Conservation (phyloP, 371 early-diverging fungal genomes). For the Saksenaea oblongispora region DNA sequence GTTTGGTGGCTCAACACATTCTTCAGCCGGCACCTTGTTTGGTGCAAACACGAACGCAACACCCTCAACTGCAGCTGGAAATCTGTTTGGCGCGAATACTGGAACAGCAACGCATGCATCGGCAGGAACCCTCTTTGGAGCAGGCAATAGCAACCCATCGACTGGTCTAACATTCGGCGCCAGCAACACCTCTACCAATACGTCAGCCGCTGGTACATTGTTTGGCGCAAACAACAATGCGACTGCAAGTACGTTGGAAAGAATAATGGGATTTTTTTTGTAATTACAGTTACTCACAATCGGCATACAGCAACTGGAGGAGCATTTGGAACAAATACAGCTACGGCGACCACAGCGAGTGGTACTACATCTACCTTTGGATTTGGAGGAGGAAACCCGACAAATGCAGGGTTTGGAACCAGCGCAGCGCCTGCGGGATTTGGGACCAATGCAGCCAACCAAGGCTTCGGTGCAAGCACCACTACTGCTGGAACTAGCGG, state of each 20-base stretch:
- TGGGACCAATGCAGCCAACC: no score
- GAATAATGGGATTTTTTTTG: neutral
- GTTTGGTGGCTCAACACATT: constrained; percentile 1
- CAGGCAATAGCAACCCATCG: neutral
- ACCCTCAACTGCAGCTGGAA: constrained; percentile 8
- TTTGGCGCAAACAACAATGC: constrained; percentile 8
- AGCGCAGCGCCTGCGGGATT: neutral
- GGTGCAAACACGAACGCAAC: constrained; percentile 1
- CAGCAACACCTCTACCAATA: neutral
- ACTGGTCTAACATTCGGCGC: constrained; percentile 11
- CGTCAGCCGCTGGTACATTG: constrained; percentile 12
- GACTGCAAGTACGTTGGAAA: neutral
- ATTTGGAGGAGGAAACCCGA: constrained; percentile 9
- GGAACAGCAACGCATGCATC: constrained; percentile 2
- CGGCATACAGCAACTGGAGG: constrained; percentile 4
- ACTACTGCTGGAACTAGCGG: constrained; percentile 2
- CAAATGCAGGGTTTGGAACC: neutral
- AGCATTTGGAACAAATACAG: constrained; percentile 12
- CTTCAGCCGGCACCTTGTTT: constrained; percentile 17
- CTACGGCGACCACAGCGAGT: neutral
- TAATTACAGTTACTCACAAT: neutral
- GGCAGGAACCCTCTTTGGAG: constrained; percentile 15
- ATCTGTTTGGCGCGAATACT: constrained; percentile 15
- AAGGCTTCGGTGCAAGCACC: neutral
- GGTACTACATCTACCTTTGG: constrained; percentile 4